A percentile compares a stretch with the other conserved stretches of the same genome.
phyloP scores from a whole-genome alignment of 129 eudicot species.

The Chrysanthemum makinoi region DNA sequence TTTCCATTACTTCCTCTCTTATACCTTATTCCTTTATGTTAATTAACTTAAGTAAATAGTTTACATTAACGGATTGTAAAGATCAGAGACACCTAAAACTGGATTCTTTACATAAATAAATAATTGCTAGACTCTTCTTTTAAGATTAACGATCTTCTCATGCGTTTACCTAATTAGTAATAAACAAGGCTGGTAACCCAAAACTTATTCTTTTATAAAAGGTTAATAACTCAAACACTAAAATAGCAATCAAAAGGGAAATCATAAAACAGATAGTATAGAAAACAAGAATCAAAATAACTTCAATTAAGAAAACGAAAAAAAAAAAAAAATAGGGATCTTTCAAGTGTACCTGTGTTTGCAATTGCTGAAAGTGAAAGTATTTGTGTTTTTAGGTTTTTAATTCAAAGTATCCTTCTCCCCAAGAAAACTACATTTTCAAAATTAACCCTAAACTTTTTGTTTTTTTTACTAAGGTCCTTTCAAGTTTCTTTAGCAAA shows the following conservation, averaged over 20 bases:
- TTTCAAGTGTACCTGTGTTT: no score
- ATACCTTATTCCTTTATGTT: not conserved
- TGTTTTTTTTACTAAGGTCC: not conserved
- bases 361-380: slow-evolving; percentile 11
- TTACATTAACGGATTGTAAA: not conserved
- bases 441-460: slow-evolving; percentile 1
- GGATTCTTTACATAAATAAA: not conserved
- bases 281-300: no score
- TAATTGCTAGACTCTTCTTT: no score
- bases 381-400: slow-evolving; percentile 2
- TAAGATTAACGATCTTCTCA: no score
- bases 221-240: no score
- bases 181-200: no score
- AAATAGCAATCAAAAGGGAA: no score
- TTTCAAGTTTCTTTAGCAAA: not conserved
- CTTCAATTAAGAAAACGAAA: not conserved
- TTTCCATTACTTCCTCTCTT: not conserved
- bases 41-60: not conserved
- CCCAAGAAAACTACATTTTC: slow-evolving; percentile 12
- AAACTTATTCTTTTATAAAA: no score
- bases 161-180: no score
- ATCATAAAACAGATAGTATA: no score
- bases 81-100: not conserved
- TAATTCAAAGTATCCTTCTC: slow-evolving; percentile 8
- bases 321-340: not conserved